A percentile compares a stretch with the other conserved stretches of the same genome.
Evolutionary conservation across 1,284 basidiomycete genomes (phyloP).

Genomic region (Pseudozyma tsukubaensis): DNA sequence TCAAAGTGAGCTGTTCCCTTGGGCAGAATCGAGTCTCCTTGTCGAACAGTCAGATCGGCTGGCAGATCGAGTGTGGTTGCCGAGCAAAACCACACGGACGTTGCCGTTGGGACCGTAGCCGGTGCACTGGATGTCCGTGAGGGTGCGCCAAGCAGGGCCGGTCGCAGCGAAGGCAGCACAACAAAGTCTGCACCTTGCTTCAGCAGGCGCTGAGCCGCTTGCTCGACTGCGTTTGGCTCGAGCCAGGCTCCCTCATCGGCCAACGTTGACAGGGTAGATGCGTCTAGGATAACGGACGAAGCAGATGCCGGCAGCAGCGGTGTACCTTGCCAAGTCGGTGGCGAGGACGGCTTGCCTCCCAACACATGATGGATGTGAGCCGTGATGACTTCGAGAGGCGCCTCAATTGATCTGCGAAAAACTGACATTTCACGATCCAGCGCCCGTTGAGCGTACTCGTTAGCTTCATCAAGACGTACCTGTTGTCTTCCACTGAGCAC

Average conservation of each 20-base stretch:
- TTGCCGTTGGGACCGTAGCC: no score
- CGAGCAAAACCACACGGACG: no score
- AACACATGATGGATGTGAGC: neutral
- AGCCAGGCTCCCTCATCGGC: neutral
- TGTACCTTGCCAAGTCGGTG: no score
- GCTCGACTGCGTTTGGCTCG: neutral
- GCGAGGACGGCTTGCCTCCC: no score
- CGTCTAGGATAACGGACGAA: neutral
- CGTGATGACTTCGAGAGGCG: neutral
- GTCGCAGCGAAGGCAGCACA: neutral
- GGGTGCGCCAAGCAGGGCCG: neutral
- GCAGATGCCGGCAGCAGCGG: neutral
- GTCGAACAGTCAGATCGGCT: no score
- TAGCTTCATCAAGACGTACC: neutral
- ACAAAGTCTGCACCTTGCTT: neutral
- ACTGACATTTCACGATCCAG: neutral
- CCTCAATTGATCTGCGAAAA: neutral
- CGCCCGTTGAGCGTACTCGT: neutral
- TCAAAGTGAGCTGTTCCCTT: neutral
- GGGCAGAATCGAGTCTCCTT: neutral
- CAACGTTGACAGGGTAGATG: neutral
- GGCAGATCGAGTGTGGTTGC: no score
- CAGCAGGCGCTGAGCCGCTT: neutral
- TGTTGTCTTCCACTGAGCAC: neutral
- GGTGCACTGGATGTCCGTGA: slow-evolving; percentile 1